Evolutionary conservation across 1,284 basidiomycete genomes (phyloP).

Genomic region (Chalciporus sp.): DNA sequence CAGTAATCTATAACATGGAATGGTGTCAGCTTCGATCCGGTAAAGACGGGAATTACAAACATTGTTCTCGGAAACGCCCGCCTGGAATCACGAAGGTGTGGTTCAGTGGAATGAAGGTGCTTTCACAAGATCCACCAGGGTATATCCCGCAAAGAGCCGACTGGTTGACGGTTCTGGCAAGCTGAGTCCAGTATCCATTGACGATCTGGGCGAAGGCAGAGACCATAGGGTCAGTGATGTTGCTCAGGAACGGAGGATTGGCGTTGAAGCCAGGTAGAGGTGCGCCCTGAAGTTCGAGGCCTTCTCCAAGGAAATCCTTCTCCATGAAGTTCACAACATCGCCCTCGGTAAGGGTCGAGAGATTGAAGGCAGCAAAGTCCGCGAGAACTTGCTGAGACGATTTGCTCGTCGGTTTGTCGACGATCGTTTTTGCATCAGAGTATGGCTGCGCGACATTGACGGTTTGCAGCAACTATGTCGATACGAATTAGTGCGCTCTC

Average conservation of each 20-base stretch:
- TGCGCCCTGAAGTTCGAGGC: conserved; percentile 75
- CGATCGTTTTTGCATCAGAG: conserved; percentile 86
- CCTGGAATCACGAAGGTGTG: conserved; percentile 90
- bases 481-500: conserved; percentile 1
- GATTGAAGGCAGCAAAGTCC: conserved; percentile 65
- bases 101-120: conserved; percentile 86
- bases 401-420: conserved; percentile 85
- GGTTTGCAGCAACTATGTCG: conserved; percentile 73
- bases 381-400: conserved; percentile 65
- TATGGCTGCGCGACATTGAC: conserved; percentile 81
- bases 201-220: conserved; percentile 78
- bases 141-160: conserved; percentile 63
- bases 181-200: conserved; percentile 80
- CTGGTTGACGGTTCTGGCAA: conserved; percentile 76
- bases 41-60: conserved; percentile 40
- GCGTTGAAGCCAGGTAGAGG: conserved; percentile 63
- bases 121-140: conserved; percentile 64
- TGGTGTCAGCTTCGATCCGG: conserved; percentile 16
- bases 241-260: conserved; percentile 69
- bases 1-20: conserved; percentile 61
- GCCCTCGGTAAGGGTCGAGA: conserved; percentile 52
- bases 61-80: conserved; percentile 71
- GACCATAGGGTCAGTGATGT: conserved; percentile 72
- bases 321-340: conserved; percentile 73
- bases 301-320: conserved; percentile 82